Evolutionary conservation across 208 protist species (phyloP), one percentile per base, ranked within the genome.

Genomic region (Acanthamoeba divionensis): DNA sequence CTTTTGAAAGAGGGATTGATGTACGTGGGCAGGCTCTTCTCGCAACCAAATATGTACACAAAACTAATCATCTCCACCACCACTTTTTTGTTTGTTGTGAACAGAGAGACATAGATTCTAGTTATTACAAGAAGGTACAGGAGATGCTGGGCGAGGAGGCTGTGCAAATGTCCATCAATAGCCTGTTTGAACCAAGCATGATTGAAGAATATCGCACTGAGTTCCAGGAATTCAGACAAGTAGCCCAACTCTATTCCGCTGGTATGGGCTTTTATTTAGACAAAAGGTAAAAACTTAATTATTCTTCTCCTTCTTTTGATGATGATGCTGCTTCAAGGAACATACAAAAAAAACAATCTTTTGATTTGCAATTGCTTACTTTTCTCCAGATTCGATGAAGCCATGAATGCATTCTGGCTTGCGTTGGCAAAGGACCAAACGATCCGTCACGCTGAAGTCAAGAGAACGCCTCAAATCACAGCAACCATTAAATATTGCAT

Each of bases 21-120:
- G 67, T 77, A 77, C 31, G 26, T 62, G n/a, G 13, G 24, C 52
- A 15, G 24, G 8, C 52, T 8, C 10, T 45, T 8, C 31, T 45
- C 31, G 10, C 18, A 67, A 26, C 15, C 36, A n/a, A 7, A n/a
- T 67, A 10, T n/a, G 6, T 12, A 31, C 10, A 31, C 10, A n/a
- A 6, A 18, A n/a, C 52, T 57, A 57, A 57, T 18, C 13, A 57
- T 13, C 15, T 31, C 9, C 21, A 12, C 62, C 36, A n/a, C 36
- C 24, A 15, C 24, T 69, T 31, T 69, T 31, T 69, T 21, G 24
- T 21, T 29, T 29, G 24, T 13, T 36, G 24, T 29, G 62, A 29
- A 29, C 52, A 77, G 73, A 63, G 47, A 13, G 73, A 83, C 48
- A 62, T 83, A 31, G 73, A 62, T 31, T 63, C 73, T 18, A 83